phyloP scores from a whole-genome alignment of 495 filamentous ascomycete genomes.

The Penicillium longicatenatum region DNA sequence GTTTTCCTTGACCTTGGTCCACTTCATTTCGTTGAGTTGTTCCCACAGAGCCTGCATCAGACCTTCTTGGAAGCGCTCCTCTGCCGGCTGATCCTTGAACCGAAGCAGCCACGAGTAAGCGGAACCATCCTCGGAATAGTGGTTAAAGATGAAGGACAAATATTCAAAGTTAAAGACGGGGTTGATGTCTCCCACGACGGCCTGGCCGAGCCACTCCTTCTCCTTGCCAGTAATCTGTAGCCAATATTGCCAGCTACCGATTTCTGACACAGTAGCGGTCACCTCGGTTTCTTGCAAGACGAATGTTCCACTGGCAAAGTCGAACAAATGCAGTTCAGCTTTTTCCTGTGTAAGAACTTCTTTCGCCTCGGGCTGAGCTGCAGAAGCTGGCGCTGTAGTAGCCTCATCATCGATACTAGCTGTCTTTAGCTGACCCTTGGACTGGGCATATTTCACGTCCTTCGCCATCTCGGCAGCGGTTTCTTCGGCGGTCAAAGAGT shows the following conservation, averaged over 20 bases:
- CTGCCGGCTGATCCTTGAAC: conserved; percentile 78
- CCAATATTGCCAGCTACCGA: conserved; percentile 95
- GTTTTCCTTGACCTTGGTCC: conserved; percentile 86
- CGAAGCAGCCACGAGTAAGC: conserved; percentile 95
- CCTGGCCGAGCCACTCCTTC: conserved; percentile 85
- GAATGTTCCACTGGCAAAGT: conserved; percentile 82
- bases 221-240: conserved; percentile 79
- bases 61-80: conserved; percentile 90
- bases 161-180: conserved; percentile 99
- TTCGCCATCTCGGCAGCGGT: conserved; percentile 46
- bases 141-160: conserved; percentile 97
- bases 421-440: conserved; percentile 42
- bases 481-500: conserved; percentile 35
- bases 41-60: conserved; percentile 97
- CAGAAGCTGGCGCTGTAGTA: conserved; percentile 56
- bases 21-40: conserved; percentile 92
- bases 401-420: conserved; percentile 26
- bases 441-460: conserved; percentile 49
- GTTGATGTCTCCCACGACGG: conserved; percentile 86
- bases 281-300: conserved; percentile 75
- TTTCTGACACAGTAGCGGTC: conserved; percentile 77
- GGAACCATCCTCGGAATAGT: conserved; percentile 82
- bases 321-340: conserved; percentile 91
- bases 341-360: conserved; percentile 75
- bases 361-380: conserved; percentile 63